Percentiles rank a stretch among this genome's conserved stretches.
These are phyloP conservation scores for Microcos paniculata DNA, from an alignment of 345 rosid genomes.

Conservation along the genomic window DNA sequence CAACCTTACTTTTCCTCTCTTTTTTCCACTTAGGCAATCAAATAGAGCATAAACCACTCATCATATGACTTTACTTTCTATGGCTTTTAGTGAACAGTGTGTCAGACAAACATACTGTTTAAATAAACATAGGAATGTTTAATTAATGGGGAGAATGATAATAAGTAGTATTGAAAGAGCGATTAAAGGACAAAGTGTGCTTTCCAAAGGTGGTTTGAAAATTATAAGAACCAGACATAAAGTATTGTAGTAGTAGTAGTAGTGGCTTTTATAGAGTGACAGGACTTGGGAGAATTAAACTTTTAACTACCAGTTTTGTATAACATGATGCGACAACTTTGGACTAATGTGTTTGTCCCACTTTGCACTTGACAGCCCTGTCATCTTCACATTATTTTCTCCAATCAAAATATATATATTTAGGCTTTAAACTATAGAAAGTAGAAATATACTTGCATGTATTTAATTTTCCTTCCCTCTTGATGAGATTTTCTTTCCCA, in stretches of 20 bases:
- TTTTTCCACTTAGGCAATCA: neutral
- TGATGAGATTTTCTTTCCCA: conserved; percentile 20
- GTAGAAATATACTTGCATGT: neutral
- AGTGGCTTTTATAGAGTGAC: neutral
- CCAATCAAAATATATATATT: neutral
- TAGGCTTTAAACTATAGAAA: neutral
- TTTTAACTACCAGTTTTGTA: neutral
- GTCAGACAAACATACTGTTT: neutral
- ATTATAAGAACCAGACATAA: neutral
- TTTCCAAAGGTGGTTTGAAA: conserved; percentile 6
- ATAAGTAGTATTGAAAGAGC: conserved; percentile 6
- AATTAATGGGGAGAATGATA: neutral
- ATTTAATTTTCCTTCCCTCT: neutral
- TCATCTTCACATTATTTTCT: neutral
- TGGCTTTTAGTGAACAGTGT: neutral
- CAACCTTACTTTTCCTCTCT: neutral
- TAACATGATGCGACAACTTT: neutral
- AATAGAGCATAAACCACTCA: neutral
- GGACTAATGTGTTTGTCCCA: neutral
- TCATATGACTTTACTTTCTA: neutral
- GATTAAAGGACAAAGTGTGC: conserved; percentile 13
- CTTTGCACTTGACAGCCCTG: conserved; percentile 1
- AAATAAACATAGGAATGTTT: neutral
- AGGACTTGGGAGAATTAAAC: neutral
- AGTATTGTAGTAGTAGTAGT: neutral